Evolutionary conservation across 768 basidiomycete species (phyloP).

Genomic region (Podaxis carcinomalis): DNA sequence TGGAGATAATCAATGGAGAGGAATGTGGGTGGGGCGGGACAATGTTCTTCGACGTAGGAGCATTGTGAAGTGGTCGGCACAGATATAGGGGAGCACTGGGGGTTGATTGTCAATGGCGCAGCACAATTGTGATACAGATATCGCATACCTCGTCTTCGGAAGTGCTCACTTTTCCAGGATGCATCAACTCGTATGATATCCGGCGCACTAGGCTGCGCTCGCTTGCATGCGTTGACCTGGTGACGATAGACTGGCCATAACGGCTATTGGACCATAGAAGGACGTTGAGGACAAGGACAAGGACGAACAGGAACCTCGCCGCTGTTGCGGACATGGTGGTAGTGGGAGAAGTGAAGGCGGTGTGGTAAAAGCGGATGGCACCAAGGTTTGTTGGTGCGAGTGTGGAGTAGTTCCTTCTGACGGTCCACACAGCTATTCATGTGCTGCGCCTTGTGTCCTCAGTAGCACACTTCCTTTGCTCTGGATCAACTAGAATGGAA

Average conservation of each 20-base stretch:
- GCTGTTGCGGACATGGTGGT: conserved; percentile 42
- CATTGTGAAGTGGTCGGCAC: conserved; percentile 58
- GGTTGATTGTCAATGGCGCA: background rate
- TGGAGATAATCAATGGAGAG: conserved; percentile 68
- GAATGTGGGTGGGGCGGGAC: conserved; percentile 57
- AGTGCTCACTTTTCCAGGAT: conserved; percentile 19
- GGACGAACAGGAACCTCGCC: conserved; percentile 47
- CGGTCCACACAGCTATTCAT: background rate
- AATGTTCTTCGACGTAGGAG: conserved; percentile 52
- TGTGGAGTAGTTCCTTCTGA: background rate
- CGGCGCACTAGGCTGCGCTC: conserved; percentile 38
- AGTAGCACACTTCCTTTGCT: background rate
- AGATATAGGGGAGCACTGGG: conserved; percentile 64
- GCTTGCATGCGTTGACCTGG: conserved; percentile 19
- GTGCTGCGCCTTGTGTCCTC: background rate
- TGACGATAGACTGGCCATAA: conserved; percentile 33
- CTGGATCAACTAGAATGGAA: background rate
- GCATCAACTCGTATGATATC: conserved; percentile 32
- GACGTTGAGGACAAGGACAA: conserved; percentile 50
- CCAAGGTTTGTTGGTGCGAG: background rate
- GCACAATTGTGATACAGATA: background rate
- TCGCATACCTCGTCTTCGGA: conserved; percentile 10
- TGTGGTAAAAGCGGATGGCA: background rate
- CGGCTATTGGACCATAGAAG: conserved; percentile 64
- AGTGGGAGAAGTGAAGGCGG: conserved; percentile 7